Evolutionary conservation across 768 basidiomycete species (phyloP), one percentile per base, ranked within the genome.

Genomic region (Mycena venus): DNA sequence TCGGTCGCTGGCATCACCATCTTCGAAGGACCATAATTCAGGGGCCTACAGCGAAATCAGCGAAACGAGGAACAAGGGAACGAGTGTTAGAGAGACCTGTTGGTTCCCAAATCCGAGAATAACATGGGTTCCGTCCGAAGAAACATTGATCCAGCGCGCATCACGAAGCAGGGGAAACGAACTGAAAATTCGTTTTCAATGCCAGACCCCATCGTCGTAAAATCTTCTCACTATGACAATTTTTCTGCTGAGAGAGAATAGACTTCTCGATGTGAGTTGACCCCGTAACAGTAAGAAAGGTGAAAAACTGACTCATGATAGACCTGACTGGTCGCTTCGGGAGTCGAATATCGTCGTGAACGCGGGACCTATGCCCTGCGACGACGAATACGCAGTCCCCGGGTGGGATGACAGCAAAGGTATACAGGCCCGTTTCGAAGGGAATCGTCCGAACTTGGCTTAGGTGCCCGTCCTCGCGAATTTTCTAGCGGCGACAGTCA

Each of bases 101-200:
- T 72, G 70, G 47, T 55, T 62, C 32, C 56, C 32, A 12, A 61
- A 73, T 32, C 65, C 72, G 5, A 73, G n/a, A 9, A 73, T 49
- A 34, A 68, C 59, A 32, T 53, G 58, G 1, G 7, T 8, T 4
- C 72, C 72, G n/a, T 68, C 49, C 65, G 65, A 66, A 17, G 65
- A 34, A 38, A 73, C 72, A 34, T 38, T 62, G 31, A 73, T 73
- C 72, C 65, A 73, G 12, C 59, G 64, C 4, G 38, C 65, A 62
- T 73, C 72, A 14, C 64, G 65, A n/a, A 73, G 72, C 31, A 73
- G 12, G 47, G 72, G 72, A 38, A 73, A 67, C 9, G 72, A 73
- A 25, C 72, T 73, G 38, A 5, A 42, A 70, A 61, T 19, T 53
- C n/a, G 3, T 23, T 2, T 15, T 70, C 4, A 47, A 27, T 34